Evolutionary conservation across 352 stramenopile genomes (phyloP).

Genomic region (Blastocystis sp.): DNA sequence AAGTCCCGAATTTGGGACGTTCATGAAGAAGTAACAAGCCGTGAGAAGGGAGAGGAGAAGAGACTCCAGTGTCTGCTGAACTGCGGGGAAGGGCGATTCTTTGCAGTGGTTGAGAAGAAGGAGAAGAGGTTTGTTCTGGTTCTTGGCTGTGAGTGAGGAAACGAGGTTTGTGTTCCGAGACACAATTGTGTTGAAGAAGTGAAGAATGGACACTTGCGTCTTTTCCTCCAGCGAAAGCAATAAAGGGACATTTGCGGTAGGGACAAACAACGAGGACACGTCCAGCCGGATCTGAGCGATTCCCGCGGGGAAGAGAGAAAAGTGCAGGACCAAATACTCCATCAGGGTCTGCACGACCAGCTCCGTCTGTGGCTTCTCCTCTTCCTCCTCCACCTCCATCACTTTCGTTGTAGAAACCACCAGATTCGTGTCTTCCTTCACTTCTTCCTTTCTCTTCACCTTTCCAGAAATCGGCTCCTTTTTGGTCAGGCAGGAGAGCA

Average conservation of each 20-base stretch:
- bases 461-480: conserved; percentile 12
- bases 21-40: not conserved
- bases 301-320: not conserved
- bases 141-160: not conserved
- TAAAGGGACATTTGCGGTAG: not conserved
- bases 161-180: not conserved
- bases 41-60: not conserved
- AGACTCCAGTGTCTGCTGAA: not conserved
- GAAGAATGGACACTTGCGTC: not conserved
- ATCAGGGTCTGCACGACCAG: not conserved
- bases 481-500: not conserved
- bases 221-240: not conserved
- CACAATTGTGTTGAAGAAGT: not conserved
- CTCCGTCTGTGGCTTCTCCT: not conserved
- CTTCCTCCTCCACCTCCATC: conserved; percentile 22
- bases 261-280: conserved; percentile 20
- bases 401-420: not conserved
- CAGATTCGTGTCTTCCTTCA: not conserved
- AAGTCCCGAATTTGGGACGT: not conserved
- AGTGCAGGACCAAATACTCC: not conserved
- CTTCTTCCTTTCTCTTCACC: not conserved
- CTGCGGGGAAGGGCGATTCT: not conserved
- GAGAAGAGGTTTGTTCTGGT: not conserved
- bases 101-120: not conserved
- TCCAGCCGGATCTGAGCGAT: conserved; percentile 20